phyloP scores from a whole-genome alignment of 2,329 filamentous ascomycete species.

The Ophiostoma triangulosporum region DNA sequence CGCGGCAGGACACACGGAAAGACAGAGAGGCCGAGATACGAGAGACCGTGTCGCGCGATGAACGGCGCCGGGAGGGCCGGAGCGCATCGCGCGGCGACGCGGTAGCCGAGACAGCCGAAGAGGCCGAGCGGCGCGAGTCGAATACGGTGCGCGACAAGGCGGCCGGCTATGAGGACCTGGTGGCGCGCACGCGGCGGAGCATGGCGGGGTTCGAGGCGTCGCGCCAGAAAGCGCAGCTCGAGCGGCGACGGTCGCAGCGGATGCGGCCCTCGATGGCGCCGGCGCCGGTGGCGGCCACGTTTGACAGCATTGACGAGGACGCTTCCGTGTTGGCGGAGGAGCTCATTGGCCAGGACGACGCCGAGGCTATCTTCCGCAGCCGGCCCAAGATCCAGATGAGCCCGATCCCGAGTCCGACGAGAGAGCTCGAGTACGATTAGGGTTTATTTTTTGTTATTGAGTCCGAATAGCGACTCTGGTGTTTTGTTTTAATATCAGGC shows the following conservation, averaged over 20 bases:
- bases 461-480: background rate
- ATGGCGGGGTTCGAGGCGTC: constrained; percentile 51
- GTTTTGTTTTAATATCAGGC: too few species aligned
- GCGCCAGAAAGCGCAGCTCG: constrained; percentile 45
- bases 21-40: constrained; percentile 8
- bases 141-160: background rate
- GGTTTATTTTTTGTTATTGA: background rate
- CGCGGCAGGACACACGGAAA: constrained; percentile 3
- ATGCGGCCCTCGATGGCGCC: constrained; percentile 17
- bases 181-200: constrained; percentile 43
- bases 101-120: constrained; percentile 5
- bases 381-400: constrained; percentile 68
- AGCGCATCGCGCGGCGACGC: background rate
- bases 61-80: background rate
- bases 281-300: constrained; percentile 15
- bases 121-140: background rate
- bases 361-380: constrained; percentile 74
- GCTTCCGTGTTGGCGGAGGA: constrained; percentile 48
- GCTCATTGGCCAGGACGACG: constrained; percentile 60
- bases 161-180: constrained; percentile 32
- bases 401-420: constrained; percentile 40
- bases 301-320: constrained; percentile 28
- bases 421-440: constrained; percentile 3
- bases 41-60: constrained; percentile 14
- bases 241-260: constrained; percentile 37